A percentile compares a stretch with the other conserved stretches of the same genome.
phyloP scores from a whole-genome alignment of 2,329 filamentous ascomycete genomes.

The Lasiodiplodia hormozganensis region DNA sequence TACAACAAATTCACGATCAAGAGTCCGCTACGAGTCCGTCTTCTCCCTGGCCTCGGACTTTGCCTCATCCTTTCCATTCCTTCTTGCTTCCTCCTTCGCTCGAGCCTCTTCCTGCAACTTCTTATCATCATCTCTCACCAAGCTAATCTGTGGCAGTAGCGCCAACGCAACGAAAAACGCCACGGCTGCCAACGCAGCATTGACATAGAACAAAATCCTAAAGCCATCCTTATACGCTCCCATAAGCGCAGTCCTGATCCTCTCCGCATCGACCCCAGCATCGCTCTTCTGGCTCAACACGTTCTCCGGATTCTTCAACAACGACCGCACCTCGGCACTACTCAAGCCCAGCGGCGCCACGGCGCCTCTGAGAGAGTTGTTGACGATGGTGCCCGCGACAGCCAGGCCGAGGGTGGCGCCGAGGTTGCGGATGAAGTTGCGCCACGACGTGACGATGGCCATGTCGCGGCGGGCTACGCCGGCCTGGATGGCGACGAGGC shows the following conservation, averaged over 20 bases:
- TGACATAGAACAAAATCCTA: slow-evolving; percentile 21
- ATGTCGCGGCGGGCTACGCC: slow-evolving; percentile 49
- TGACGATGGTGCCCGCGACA: slow-evolving; percentile 50
- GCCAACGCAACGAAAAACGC: slow-evolving; percentile 8
- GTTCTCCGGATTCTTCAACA: slow-evolving; percentile 7
- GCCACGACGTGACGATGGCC: slow-evolving; percentile 46
- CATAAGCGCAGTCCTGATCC: background rate
- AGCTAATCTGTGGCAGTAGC: slow-evolving; percentile 20
- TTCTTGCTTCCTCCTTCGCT: slow-evolving; percentile 7
- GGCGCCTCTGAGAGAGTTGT: slow-evolving; percentile 13
- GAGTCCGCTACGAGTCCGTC: too few relatives aligned
- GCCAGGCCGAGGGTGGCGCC: slow-evolving; percentile 51
- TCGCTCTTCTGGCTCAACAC: background rate
- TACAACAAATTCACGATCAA: too few relatives aligned
- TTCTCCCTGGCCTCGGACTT: background rate
- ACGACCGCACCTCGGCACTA: background rate
- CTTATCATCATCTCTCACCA: slow-evolving; percentile 18
- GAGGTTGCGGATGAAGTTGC: slow-evolving; percentile 51
- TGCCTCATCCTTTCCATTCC: background rate
- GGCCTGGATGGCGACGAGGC: slow-evolving; percentile 42
- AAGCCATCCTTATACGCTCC: slow-evolving; percentile 21
- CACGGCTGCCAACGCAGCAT: slow-evolving; percentile 16
- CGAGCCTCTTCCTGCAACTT: slow-evolving; percentile 17
- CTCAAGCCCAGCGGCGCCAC: background rate
- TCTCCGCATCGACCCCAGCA: background rate